Conservation (phyloP, 2,329 filamentous ascomycete genomes). For the Cercospora janseana region DNA sequence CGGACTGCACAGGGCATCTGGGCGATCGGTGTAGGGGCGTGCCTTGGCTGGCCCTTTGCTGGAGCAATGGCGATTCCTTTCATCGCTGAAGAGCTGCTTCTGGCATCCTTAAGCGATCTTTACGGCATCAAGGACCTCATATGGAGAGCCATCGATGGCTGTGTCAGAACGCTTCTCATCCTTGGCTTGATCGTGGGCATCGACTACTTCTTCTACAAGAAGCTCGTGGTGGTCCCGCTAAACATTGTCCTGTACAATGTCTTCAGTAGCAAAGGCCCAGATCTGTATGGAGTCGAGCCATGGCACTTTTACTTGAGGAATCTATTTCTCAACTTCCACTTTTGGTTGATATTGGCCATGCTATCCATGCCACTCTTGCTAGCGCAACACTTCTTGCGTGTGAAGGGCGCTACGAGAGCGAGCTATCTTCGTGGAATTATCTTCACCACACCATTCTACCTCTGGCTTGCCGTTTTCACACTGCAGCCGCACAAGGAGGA, state of each 20-base stretch:
- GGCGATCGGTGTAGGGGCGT: slow-evolving; percentile 82
- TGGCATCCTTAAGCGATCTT: slow-evolving; percentile 46
- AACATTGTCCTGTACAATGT: slow-evolving; percentile 97
- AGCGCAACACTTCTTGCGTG: slow-evolving; percentile 65
- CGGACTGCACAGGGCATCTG: slow-evolving; percentile 81
- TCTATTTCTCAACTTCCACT: slow-evolving; percentile 86
- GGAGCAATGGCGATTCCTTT: slow-evolving; percentile 79
- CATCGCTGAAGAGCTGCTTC: slow-evolving; percentile 69
- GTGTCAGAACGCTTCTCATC: slow-evolving; percentile 63
- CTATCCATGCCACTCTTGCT: slow-evolving; percentile 71
- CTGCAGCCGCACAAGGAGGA: slow-evolving; percentile 96
- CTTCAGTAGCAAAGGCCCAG: slow-evolving; percentile 74
- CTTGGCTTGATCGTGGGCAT: slow-evolving; percentile 67
- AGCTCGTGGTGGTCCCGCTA: slow-evolving; percentile 72
- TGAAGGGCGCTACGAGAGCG: slow-evolving; percentile 62
- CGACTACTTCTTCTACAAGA: slow-evolving; percentile 86
- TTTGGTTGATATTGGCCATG: slow-evolving; percentile 84
- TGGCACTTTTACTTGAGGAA: slow-evolving; percentile 98
- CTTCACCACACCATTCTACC: slow-evolving; percentile 82
- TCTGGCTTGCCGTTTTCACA: slow-evolving; percentile 91
- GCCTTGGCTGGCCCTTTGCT: slow-evolving; percentile 93
- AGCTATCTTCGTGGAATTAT: slow-evolving; percentile 72
- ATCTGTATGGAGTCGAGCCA: slow-evolving; percentile 92
- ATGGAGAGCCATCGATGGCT: slow-evolving; percentile 65
- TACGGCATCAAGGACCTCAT: slow-evolving; percentile 53